phyloP scores from a whole-genome alignment of 495 filamentous ascomycete species.

The Penicillium diatomitis region DNA sequence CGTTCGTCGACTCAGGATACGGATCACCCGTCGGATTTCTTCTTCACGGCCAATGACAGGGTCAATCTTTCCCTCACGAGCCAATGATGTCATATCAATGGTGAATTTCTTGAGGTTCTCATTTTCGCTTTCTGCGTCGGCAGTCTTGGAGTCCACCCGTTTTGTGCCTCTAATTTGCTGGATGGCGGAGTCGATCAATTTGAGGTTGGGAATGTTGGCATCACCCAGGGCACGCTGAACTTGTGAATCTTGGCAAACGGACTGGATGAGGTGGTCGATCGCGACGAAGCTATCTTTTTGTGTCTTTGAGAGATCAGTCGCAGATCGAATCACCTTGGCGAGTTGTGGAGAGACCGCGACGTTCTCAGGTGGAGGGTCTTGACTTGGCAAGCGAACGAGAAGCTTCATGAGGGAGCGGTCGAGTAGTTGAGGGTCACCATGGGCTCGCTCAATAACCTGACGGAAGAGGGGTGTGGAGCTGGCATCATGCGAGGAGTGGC shows the following conservation, averaged over 20 bases:
- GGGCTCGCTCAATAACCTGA: constrained; percentile 87
- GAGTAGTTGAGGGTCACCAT: constrained; percentile 82
- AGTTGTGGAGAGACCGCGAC: constrained; percentile 74
- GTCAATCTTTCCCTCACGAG: constrained; percentile 93
- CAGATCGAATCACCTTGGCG: constrained; percentile 68
- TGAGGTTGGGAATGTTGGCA: constrained; percentile 83
- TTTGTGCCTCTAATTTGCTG: constrained; percentile 83
- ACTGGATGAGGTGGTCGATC: constrained; percentile 84
- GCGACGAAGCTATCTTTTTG: constrained; percentile 94
- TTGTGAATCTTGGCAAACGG: constrained; percentile 65
- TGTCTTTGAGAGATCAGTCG: constrained; percentile 85
- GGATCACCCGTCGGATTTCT: constrained; percentile 87
- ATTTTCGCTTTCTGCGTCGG: constrained; percentile 79
- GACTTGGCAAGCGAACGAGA: constrained; percentile 81
- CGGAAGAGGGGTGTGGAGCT: constrained; percentile 66
- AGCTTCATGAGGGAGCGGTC: constrained; percentile 85
- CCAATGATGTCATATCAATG: constrained; percentile 91
- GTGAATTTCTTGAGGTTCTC: constrained; percentile 97
- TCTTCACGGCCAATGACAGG: constrained; percentile 97
- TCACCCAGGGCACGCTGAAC: constrained; percentile 70
- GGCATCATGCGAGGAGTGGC: constrained; percentile 48
- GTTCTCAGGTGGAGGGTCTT: constrained; percentile 87
- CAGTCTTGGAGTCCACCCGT: constrained; percentile 89
- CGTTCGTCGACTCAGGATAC: constrained; percentile 85
- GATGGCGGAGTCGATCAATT: constrained; percentile 79